Evolutionary conservation across 83 land plant genomes (phyloP).

Genomic region (Picea abies): DNA sequence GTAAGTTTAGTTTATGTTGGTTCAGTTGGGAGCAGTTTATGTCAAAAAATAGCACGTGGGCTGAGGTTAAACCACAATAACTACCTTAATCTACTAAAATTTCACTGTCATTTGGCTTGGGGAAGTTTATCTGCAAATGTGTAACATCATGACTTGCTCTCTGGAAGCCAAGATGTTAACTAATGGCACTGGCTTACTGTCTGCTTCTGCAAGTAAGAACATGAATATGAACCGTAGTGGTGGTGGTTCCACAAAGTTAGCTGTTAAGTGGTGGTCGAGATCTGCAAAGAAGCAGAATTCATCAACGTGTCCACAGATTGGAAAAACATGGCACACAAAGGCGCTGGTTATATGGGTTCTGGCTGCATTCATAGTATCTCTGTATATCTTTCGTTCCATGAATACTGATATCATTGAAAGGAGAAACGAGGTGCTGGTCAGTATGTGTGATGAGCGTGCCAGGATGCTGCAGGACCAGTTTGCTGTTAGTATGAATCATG

Average conservation of each 20-base stretch:
- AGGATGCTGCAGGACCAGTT: too few relatives aligned
- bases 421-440: too few relatives aligned
- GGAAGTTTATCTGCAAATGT: neutral
- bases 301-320: neutral
- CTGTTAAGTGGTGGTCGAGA: neutral
- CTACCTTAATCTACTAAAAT: neutral
- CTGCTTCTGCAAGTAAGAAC: neutral
- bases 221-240: neutral
- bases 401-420: too few relatives aligned
- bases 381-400: too few relatives aligned
- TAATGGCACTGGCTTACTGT: neutral
- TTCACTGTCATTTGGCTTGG: too few relatives aligned
- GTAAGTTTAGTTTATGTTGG: neutral
- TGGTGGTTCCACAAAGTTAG: neutral
- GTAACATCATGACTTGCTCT: neutral
- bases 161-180: neutral
- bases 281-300: slow-evolving; percentile 9
- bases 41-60: neutral
- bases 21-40: neutral
- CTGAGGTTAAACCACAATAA: neutral
- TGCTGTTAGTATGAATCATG: too few relatives aligned
- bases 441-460: too few relatives aligned
- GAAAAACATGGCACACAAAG: slow-evolving; percentile 44
- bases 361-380: slow-evolving; percentile 21
- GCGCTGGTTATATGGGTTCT: slow-evolving; percentile 42